Percentiles rank a stretch among this genome's conserved stretches.
Conservation (phyloP, 176 grass and related monocot genomes). For the Olyra latifolia region DNA sequence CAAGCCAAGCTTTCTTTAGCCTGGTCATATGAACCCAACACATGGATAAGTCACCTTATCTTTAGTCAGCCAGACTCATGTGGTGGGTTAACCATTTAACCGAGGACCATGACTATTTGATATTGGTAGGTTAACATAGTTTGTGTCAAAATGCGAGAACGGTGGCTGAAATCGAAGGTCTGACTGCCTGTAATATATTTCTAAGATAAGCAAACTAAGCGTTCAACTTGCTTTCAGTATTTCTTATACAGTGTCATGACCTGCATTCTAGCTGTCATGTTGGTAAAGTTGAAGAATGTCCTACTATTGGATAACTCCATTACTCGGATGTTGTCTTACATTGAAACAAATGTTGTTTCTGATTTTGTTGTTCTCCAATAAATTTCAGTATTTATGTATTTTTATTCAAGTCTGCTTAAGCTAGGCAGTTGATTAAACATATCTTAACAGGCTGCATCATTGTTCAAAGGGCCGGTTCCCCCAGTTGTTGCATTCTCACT, state of each 20-base stretch:
- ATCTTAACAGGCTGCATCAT: constrained; percentile 65
- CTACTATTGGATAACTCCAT: background rate
- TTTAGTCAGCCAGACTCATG: no score
- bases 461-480: constrained; percentile 81
- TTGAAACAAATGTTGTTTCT: background rate
- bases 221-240: no score
- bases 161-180: no score
- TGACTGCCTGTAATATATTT: no score
- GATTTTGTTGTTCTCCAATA: background rate
- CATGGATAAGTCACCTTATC: no score
- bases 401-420: background rate
- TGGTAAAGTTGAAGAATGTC: background rate
- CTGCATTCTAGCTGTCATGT: background rate
- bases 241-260: background rate
- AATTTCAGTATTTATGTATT: constrained; percentile 17
- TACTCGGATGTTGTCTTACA: background rate
- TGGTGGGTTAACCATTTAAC: no score
- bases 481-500: constrained; percentile 78
- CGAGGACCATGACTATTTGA: no score
- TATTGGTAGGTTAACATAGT: no score
- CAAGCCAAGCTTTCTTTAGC: background rate
- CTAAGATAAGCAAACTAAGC: no score
- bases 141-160: no score
- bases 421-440: constrained; percentile 11
- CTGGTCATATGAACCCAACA: no score